These are phyloP conservation scores for Breviolum minutum DNA, from an alignment of 73 alveolate species.

Conservation along the genomic window DNA sequence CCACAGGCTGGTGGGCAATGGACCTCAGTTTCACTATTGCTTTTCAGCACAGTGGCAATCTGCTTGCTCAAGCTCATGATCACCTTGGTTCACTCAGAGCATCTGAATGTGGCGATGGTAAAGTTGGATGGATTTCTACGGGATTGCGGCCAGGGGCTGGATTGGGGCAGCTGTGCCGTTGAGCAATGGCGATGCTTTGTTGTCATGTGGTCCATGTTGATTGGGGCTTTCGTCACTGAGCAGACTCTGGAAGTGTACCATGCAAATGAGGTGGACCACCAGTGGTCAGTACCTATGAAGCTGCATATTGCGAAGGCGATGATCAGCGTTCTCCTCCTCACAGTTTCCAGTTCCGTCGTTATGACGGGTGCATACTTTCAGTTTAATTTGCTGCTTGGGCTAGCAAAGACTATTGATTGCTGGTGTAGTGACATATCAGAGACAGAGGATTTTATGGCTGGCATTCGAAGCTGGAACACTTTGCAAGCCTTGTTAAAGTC, in stretches of 20 bases:
- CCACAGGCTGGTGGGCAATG: background rate
- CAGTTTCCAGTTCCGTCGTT: conserved; percentile 1
- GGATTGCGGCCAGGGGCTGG: background rate
- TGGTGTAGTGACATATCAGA: background rate
- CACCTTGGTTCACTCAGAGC: background rate
- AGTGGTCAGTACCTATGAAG: background rate
- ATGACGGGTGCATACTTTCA: background rate
- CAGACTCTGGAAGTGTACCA: background rate
- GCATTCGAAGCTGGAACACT: background rate
- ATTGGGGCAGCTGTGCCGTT: background rate
- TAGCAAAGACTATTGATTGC: background rate
- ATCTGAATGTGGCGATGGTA: background rate
- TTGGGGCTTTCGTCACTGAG: background rate
- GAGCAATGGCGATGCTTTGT: background rate
- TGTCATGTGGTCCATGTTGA: background rate
- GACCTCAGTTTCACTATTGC: background rate
- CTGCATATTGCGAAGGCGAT: background rate
- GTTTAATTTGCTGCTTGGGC: background rate
- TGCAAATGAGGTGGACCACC: background rate
- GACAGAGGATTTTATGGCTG: background rate
- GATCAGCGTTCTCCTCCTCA: background rate
- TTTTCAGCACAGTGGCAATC: background rate
- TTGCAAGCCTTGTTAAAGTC: background rate
- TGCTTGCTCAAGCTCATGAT: background rate
- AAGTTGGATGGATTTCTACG: background rate